Conservation (phyloP, 208 protist species). For the Naegleria lovaniensis region DNA sequence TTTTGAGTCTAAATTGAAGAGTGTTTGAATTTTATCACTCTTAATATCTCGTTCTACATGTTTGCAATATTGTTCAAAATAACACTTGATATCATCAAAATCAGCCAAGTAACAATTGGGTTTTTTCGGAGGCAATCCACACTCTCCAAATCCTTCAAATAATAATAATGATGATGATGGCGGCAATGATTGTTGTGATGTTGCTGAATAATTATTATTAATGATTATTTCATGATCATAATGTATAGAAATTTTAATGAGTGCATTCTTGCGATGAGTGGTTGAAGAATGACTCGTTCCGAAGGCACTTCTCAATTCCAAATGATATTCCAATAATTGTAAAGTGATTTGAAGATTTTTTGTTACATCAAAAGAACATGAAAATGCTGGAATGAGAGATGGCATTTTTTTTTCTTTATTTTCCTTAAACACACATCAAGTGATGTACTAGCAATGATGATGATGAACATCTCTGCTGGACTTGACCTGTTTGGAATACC, state of each 20-base stretch:
- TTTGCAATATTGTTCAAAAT: constrained; percentile 12
- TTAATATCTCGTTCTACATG: neutral
- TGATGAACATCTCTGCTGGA: too few species aligned
- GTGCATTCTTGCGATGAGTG: neutral
- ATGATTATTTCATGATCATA: neutral
- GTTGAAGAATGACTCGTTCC: constrained; percentile 23
- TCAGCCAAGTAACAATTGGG: constrained; percentile 26
- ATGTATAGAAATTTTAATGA: neutral
- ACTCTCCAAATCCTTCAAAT: constrained; percentile 23
- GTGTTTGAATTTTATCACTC: too few species aligned
- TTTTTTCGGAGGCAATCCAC: constrained; percentile 36
- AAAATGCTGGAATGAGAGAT: neutral
- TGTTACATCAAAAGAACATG: neutral
- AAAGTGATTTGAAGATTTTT: neutral
- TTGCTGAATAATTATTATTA: neutral
- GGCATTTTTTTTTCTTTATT: neutral
- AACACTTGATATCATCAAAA: constrained; percentile 29
- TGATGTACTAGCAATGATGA: neutral
- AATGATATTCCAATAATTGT: neutral
- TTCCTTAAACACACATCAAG: neutral
- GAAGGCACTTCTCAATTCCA: constrained; percentile 21
- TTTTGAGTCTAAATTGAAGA: neutral
- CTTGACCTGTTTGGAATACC: too few species aligned
- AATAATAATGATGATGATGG: neutral
- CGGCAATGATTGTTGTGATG: neutral